These are phyloP conservation scores for Aeminium ludgeri DNA, from an alignment of 495 filamentous ascomycete species.

Conservation along the genomic window DNA sequence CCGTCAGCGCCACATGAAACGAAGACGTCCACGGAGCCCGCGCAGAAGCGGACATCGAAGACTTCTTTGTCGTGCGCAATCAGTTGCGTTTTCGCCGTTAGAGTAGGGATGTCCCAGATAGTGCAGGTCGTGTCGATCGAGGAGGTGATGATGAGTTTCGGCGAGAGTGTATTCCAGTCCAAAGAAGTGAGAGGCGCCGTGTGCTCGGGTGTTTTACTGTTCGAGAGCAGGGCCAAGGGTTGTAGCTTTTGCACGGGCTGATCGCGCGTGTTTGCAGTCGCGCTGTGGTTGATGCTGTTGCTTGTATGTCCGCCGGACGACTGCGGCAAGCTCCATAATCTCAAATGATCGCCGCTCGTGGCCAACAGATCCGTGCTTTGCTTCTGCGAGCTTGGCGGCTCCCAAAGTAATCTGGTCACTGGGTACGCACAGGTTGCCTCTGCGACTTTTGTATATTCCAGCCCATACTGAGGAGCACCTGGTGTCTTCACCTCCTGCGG, in stretches of 20 bases:
- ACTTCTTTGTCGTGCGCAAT: conserved; percentile 99
- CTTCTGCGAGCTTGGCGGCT: conserved; percentile 92
- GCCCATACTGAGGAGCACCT: conserved; percentile 49
- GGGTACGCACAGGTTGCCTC: conserved; percentile 97
- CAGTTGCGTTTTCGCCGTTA: conserved; percentile 94
- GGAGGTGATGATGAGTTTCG: conserved; percentile 92
- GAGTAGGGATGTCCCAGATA: conserved; percentile 98
- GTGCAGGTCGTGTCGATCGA: conserved; percentile 99
- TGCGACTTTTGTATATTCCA: conserved; percentile 89
- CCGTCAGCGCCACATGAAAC: conserved; percentile 95
- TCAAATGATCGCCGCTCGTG: conserved; percentile 89
- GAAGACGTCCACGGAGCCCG: conserved; percentile 90
- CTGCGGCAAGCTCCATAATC: conserved; percentile 73
- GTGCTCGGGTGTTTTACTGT: conserved; percentile 95
- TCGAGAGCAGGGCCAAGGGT: conserved; percentile 81
- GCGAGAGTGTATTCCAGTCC: conserved; percentile 94
- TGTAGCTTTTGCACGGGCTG: conserved; percentile 68
- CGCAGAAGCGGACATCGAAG: conserved; percentile 94
- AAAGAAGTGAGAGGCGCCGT: conserved; percentile 90
- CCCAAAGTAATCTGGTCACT: conserved; percentile 91
- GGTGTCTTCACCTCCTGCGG: conserved; percentile 59
- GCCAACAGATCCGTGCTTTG: conserved; percentile 90
- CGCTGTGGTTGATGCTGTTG: conserved; percentile 58
- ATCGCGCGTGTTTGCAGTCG: conserved; percentile 42
- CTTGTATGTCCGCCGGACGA: conserved; percentile 26